These are phyloP conservation scores for Sarocladium strictum DNA, from an alignment of 2,329 filamentous ascomycete species.

Conservation along the genomic window DNA sequence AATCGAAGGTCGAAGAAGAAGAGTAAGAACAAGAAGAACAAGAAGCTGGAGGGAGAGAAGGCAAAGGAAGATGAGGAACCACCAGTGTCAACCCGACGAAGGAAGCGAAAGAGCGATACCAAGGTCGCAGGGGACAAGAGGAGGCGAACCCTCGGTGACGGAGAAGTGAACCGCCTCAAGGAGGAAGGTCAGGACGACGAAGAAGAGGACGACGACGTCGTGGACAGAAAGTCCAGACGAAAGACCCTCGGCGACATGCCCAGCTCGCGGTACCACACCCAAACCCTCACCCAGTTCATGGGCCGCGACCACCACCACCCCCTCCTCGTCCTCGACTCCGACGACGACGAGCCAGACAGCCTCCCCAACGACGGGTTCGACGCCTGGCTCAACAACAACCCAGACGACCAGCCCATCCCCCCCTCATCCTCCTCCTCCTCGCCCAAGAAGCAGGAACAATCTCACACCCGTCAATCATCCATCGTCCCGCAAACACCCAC, in stretches of 20 bases:
- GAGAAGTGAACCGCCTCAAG: background rate
- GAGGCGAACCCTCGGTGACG: slow-evolving; percentile 14
- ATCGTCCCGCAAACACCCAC: slow-evolving; percentile 37
- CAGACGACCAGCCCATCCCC: background rate
- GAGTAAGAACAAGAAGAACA: background rate
- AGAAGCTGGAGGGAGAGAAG: slow-evolving; percentile 13
- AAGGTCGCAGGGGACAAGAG: slow-evolving; percentile 16
- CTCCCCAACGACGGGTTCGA: slow-evolving; percentile 23
- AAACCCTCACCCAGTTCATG: slow-evolving; percentile 36
- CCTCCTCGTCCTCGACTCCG: slow-evolving; percentile 29
- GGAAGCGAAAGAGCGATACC: slow-evolving; percentile 14
- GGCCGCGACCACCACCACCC: slow-evolving; percentile 15
- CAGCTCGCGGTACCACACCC: slow-evolving; percentile 31
- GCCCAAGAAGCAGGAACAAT: slow-evolving; percentile 14
- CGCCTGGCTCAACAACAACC: slow-evolving; percentile 21
- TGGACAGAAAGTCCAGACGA: slow-evolving; percentile 13
- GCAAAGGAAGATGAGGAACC: slow-evolving; percentile 13
- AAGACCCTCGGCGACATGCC: slow-evolving; percentile 25
- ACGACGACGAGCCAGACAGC: slow-evolving; percentile 30
- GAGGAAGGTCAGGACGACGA: background rate
- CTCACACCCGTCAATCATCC: slow-evolving; percentile 23
- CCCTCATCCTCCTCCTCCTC: slow-evolving; percentile 16
- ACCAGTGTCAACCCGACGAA: background rate
- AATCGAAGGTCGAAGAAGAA: slow-evolving; percentile 13
- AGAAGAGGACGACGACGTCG: background rate